A percentile compares a stretch with the other conserved stretches of the same genome.
phyloP scores from a whole-genome alignment of 2,329 filamentous ascomycete genomes.

The Stagonosporopsis chrysanthemi region DNA sequence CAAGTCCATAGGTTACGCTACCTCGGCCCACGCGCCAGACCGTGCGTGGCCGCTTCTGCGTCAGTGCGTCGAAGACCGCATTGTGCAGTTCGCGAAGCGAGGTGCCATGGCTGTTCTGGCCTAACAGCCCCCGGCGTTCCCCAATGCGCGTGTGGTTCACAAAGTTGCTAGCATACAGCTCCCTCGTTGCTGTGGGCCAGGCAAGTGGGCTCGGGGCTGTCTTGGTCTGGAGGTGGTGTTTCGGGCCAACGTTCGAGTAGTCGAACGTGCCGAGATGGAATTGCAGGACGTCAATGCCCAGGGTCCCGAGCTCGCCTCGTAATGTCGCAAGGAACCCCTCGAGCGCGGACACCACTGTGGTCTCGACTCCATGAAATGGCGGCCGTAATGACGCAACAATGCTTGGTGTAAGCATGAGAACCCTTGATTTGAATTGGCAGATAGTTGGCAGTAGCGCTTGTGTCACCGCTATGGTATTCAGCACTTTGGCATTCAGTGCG shows the following conservation, averaged over 20 bases:
- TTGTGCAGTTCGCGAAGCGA: conserved; percentile 82
- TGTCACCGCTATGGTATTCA: conserved; percentile 86
- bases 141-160: conserved; percentile 47
- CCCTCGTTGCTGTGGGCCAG: conserved; percentile 47
- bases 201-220: conserved; percentile 45
- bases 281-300: conserved; percentile 81
- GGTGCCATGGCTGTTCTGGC: conserved; percentile 65
- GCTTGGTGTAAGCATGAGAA: conserved; percentile 79
- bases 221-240: conserved; percentile 50
- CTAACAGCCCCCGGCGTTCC: conserved; percentile 62
- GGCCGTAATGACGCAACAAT: conserved; percentile 82
- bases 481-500: conserved; percentile 87
- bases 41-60: conserved; percentile 65
- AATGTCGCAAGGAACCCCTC: conserved; percentile 84
- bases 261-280: conserved; percentile 93
- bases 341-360: conserved; percentile 84
- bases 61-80: conserved; percentile 88
- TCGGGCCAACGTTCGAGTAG: conserved; percentile 67
- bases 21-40: conserved; percentile 85
- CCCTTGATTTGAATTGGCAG: conserved; percentile 65
- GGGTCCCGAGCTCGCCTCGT: conserved; percentile 76
- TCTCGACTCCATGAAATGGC: conserved; percentile 85
- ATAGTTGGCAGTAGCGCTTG: conserved; percentile 77
- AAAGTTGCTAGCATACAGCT: conserved; percentile 49
- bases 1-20: conserved; percentile 81